Base-by-base conservation (phyloP, 163 green algal species). In the Volvox carteri region DNA sequence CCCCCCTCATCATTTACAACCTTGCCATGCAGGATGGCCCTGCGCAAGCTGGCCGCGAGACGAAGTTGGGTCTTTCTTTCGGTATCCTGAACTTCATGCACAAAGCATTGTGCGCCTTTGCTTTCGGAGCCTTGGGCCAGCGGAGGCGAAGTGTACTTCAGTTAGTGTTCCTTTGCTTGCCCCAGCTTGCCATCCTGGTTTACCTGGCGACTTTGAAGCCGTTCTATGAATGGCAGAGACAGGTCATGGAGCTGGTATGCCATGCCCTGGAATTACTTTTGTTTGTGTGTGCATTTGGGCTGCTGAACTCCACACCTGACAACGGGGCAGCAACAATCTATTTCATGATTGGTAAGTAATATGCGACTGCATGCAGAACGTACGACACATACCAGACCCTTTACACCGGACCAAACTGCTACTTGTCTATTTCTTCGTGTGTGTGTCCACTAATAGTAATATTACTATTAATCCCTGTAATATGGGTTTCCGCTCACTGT, bases 301-400 rank as follows among this genome's bases (percentile, higher is more conserved):
- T 89, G 19, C 3, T 77, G 4, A 67, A 77, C 39, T 12, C 83
- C 19, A 9, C 8, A 16, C 68, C 83, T 2, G 28, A 37, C 68
- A 88, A 88, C 48, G 23, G 12, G 2, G 12, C 35, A 1, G 2
- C 83, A 0, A 88, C 83, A 25, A 88, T 46, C 16, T 88, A 19
- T 9, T 33, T 88, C 48, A 88, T 88, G 83, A 50, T 88, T 12
- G 83, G 83, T 88, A 39, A 50, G 52, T 56, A 46, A 12, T n/a
- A n/a, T n/a, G n/a, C n/a, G n/a, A n/a, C n/a, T n/a, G n/a, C n/a
- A n/a, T n/a, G n/a, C n/a, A n/a, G n/a, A n/a, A n/a, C n/a, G n/a
- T n/a, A n/a, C n/a, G n/a, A n/a, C n/a, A n/a, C n/a, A n/a, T n/a
- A n/a, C n/a, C n/a, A n/a, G n/a, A n/a, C n/a, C n/a, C n/a, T n/a